These are phyloP conservation scores for Aurifilum marmelostoma DNA, from an alignment of 2,329 filamentous ascomycete species.

Conservation along the genomic window DNA sequence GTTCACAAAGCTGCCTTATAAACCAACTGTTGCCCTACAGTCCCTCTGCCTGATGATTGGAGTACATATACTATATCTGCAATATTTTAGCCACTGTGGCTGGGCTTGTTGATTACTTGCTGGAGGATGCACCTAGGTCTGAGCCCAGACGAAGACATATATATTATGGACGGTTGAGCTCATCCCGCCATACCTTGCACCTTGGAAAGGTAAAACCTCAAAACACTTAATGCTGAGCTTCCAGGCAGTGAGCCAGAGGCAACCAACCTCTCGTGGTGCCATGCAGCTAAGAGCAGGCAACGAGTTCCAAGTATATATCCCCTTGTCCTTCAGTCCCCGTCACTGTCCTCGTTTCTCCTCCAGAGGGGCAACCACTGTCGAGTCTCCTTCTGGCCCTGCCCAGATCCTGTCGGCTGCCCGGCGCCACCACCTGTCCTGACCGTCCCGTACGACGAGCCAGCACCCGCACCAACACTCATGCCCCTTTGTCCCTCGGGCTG, in stretches of 20 bases:
- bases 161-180: no score
- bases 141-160: no score
- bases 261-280: not conserved
- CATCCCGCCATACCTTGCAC: no score
- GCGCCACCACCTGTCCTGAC: conserved; percentile 6
- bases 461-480: conserved; percentile 16
- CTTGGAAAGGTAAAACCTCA: no score
- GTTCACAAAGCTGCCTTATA: not conserved
- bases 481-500: conserved; percentile 20
- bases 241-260: not conserved
- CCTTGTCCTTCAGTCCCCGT: not conserved
- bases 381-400: not conserved
- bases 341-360: conserved; percentile 26
- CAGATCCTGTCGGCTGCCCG: not conserved
- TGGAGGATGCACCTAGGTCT: not conserved
- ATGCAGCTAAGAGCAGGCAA: not conserved
- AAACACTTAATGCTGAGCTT: no score
- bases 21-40: not conserved
- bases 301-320: not conserved
- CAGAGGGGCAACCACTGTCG: conserved; percentile 24
- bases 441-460: conserved; percentile 20
- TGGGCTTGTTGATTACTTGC: not conserved
- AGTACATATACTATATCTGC: no score
- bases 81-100: not conserved
- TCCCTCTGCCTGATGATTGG: not conserved